Evolutionary conservation across 2,329 filamentous ascomycete species (phyloP), one percentile per base, ranked within the genome.

Genomic region (Sporothrix dimorphospora): DNA sequence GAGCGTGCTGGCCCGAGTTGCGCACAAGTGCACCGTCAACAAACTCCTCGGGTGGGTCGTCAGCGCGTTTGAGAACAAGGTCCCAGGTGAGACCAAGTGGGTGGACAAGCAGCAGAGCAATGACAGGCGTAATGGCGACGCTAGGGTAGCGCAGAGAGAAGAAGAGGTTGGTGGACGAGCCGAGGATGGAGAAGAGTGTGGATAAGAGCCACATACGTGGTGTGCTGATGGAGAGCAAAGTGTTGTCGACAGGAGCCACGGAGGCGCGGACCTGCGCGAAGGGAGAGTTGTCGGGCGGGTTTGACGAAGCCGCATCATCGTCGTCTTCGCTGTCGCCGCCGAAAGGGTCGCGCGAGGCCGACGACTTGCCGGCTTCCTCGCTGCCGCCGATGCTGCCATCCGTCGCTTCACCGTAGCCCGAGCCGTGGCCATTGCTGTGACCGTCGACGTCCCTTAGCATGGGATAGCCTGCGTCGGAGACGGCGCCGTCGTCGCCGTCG

Each of bases 101-200:
- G 78, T 96, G 94, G 63, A 94, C 93, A 72, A 97, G 89, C 72
- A 97, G 85, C 77, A 96, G 85, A 40, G 93, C 93, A 83, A 97
- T 97, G 76, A 97, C 92, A 51, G 93, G 93, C 27, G 93, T 95
- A 78, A 97, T 95, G 73, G 92, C 92, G 80, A 97, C 93, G 80
- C 93, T 96, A 38, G 94, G 94, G 85, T 96, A 97, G 87, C 94
- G 88, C 79, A 97, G 84, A 47, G 93, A 94, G 84, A 97, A 97
- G 83, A 97, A 96, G 53, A 97, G 83, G 80, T 96, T 96, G 47
- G 92, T 94, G 1, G 92, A 92, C 63, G 93, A 95, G 74, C 93
- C 93, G 51, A 94, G 87, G 49, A 96, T 85, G 9, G 93, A 91
- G 80, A 96, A 96, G 11, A 96, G 79, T 47, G 93, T 86, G n/a